Base-by-base conservation (phyloP, 2,329 filamentous ascomycete genomes). In the Clarireedia sp. region DNA sequence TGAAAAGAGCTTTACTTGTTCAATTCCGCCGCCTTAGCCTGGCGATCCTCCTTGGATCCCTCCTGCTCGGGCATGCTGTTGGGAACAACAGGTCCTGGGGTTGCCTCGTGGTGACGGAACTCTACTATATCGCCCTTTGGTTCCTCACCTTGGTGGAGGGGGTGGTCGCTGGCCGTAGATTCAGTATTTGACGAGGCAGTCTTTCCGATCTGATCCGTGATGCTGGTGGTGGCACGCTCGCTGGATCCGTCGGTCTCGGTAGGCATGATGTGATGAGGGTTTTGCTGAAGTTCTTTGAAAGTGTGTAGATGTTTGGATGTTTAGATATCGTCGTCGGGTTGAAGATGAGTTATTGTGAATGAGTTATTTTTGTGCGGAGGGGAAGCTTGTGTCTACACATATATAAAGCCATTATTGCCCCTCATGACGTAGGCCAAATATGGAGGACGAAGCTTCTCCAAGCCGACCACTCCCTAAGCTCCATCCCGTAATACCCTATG, bases 21-120 rank as follows among this genome's bases (percentile, higher is more conserved):
- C 40, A 55, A 51, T 14, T 48, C 29, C 23, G 47, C 53, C 17
- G 53, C 33, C 48, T 45, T 51, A 12, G 78, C 82, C 65, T 78
- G 74, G 53, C 85, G 79, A 65, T 89, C 86, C 68, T 87, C 85
- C 71, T 85, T 86, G 57, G 78, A 81, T 16, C 81, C 82, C 72
- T 85, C 80, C 68, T 78, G 68, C 36, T 71, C 70, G 16, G 76
- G 75, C 72, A 82, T 76, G 58, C 77, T 73, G 59, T 80, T 70
- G 17, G 78, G 73, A 24, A 82, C 63, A 26, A 73, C 81, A 16
- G 82, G 82, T 36, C 82, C 82, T 12, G 81, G 82, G 51, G 78
- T 72, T 17, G 81, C 81, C 55, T 76, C 68, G 66, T 78, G 75
- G 37, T 78, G 73, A 53, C 74, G 72, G 65, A 81, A 76, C 24